Percentiles rank a stretch among this genome's conserved stretches.
These are phyloP conservation scores for Diutina sp. DNA, from an alignment of 1,139 yeast genomes.

Conservation along the genomic window DNA sequence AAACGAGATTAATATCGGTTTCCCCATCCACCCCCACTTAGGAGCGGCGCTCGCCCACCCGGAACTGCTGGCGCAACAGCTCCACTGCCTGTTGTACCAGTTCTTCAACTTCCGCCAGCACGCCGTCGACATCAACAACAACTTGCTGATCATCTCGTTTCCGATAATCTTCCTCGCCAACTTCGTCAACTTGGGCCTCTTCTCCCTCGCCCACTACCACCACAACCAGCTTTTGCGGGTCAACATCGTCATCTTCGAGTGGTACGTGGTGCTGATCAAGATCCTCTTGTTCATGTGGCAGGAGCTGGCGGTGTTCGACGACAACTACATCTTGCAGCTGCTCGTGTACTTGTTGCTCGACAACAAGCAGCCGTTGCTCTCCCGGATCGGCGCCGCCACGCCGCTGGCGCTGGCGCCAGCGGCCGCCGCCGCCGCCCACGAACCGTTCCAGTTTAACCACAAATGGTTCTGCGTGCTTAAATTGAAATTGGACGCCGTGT, in stretches of 20 bases:
- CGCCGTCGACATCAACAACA: slow-evolving; percentile 6
- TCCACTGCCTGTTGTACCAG: not conserved
- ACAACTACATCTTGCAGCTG: slow-evolving; percentile 1
- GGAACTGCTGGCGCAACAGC: not conserved
- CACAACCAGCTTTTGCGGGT: not conserved
- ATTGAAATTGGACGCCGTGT: not conserved
- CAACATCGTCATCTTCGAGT: slow-evolving; percentile 17
- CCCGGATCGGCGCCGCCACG: not conserved
- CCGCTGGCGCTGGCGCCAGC: not conserved
- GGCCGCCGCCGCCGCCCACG: not conserved
- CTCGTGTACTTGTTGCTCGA: not conserved
- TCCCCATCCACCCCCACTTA: slow-evolving; percentile 3
- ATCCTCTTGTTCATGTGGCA: slow-evolving; percentile 8
- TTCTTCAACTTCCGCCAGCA: not conserved
- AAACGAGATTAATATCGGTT: slow-evolving; percentile 16
- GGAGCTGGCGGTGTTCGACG: not conserved
- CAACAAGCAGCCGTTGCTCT: not conserved
- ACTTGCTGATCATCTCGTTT: slow-evolving; percentile 23
- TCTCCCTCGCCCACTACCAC: not conserved
- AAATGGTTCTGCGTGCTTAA: not conserved
- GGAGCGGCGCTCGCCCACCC: not conserved
- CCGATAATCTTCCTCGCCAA: slow-evolving; percentile 28
- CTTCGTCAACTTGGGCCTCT: slow-evolving; percentile 10
- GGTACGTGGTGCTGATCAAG: slow-evolving; percentile 27
- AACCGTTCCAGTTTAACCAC: not conserved